phyloP scores from a whole-genome alignment of 2,329 filamentous ascomycete species.

The Verruconis gallopava region DNA sequence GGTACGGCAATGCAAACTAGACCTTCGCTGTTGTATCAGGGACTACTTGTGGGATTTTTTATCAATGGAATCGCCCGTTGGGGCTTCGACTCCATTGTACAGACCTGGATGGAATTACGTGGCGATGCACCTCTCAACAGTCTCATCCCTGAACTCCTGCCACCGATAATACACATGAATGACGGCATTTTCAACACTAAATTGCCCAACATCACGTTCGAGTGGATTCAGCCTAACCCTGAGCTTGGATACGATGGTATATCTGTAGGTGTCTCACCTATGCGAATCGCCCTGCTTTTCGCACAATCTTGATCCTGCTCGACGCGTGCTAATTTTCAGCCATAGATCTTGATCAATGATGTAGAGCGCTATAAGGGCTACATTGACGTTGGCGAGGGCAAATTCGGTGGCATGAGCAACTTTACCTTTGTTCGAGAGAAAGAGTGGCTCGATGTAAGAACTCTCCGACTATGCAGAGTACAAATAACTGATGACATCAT shows the following conservation, averaged over 20 bases:
- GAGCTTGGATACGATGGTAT: constrained; percentile 51
- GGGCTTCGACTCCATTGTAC: constrained; percentile 81
- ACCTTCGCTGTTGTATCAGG: constrained; percentile 74
- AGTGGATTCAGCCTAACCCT: constrained; percentile 27
- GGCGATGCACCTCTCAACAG: constrained; percentile 42
- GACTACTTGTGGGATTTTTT: constrained; percentile 78
- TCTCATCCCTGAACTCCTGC: constrained; percentile 38
- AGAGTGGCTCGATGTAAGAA: constrained; percentile 13
- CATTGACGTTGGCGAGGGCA: constrained; percentile 36
- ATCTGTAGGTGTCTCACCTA: too few species aligned
- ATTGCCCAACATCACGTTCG: constrained; percentile 49
- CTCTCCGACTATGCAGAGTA: too few species aligned
- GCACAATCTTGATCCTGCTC: too few species aligned
- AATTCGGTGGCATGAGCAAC: constrained; percentile 25
- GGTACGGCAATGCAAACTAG: constrained; percentile 84
- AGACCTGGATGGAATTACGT: constrained; percentile 63
- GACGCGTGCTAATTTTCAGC: too few species aligned
- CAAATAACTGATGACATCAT: too few species aligned
- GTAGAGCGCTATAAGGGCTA: constrained; percentile 69
- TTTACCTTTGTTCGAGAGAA: constrained; percentile 49
- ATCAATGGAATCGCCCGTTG: constrained; percentile 88
- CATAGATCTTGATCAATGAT: constrained; percentile 77
- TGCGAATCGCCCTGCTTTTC: too few species aligned
- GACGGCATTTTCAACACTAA: constrained; percentile 23
- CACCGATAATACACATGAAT: constrained; percentile 30